Evolutionary conservation across 2,329 filamentous ascomycete species (phyloP).

Genomic region (Catunica adiposa): DNA sequence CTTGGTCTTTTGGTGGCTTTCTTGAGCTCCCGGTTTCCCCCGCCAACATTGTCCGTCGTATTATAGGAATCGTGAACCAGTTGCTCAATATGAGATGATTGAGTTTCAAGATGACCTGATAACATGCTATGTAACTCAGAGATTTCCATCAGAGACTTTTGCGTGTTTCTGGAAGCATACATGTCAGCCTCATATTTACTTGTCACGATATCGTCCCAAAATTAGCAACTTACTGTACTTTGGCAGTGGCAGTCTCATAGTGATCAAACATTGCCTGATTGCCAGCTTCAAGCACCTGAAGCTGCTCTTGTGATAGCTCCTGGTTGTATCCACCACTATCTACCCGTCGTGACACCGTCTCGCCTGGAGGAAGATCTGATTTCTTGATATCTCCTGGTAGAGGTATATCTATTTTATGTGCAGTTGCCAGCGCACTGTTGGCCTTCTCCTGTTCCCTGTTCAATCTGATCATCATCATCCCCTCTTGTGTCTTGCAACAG

Average conservation of each 20-base stretch:
- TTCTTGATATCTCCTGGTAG: conserved; percentile 8
- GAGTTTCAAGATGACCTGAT: conserved; percentile 66
- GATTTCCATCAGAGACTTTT: conserved; percentile 83
- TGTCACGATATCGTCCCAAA: background rate
- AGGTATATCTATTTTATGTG: conserved; percentile 21
- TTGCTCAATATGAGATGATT: conserved; percentile 78
- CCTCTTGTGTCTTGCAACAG: conserved; percentile 62
- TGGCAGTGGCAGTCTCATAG: conserved; percentile 84
- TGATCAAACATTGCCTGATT: conserved; percentile 86
- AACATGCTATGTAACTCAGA: conserved; percentile 81
- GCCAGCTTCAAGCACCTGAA: conserved; percentile 84
- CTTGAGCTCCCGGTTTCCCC: conserved; percentile 83
- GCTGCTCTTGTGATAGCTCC: conserved; percentile 63
- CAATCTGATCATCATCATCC: conserved; percentile 84
- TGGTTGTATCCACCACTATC: conserved; percentile 20
- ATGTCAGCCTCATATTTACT: background rate
- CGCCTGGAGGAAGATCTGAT: conserved; percentile 11
- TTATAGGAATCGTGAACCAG: conserved; percentile 67
- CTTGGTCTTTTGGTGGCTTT: conserved; percentile 58
- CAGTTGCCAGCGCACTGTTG: conserved; percentile 64
- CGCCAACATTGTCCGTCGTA: conserved; percentile 72
- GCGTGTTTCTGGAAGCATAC: conserved; percentile 48
- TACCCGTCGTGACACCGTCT: conserved; percentile 17
- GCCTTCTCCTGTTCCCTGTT: conserved; percentile 77
- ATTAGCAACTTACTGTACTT: conserved; percentile 57